phyloP scores from a whole-genome alignment of 768 basidiomycete genomes.

The Phanerodontia chrysosporium region DNA sequence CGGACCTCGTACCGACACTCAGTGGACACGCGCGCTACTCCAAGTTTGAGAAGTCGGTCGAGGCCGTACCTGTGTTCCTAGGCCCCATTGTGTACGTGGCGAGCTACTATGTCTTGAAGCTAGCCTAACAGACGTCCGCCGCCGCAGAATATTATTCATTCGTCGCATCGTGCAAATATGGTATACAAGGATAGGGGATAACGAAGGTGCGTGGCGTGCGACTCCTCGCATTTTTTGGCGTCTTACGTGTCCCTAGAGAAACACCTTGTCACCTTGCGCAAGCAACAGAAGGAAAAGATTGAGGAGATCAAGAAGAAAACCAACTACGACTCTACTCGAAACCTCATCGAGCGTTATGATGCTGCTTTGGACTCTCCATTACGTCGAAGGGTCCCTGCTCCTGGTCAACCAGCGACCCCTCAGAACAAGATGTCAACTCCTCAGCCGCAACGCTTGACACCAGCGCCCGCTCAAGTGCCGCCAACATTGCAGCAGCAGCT shows the following conservation, averaged over 20 bases:
- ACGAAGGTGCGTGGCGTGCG: slow-evolving; percentile 57
- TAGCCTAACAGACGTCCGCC: not conserved
- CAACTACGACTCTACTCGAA: slow-evolving; percentile 90
- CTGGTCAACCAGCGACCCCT: slow-evolving; percentile 16
- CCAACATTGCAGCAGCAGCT: slow-evolving; percentile 32
- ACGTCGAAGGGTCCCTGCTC: slow-evolving; percentile 36
- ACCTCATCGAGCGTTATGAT: slow-evolving; percentile 87
- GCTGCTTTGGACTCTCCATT: slow-evolving; percentile 42
- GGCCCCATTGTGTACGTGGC: slow-evolving; percentile 75
- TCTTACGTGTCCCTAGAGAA: slow-evolving; percentile 52
- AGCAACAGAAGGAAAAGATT: slow-evolving; percentile 78
- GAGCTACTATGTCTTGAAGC: not conserved
- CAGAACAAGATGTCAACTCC: slow-evolving; percentile 14
- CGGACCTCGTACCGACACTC: slow-evolving; percentile 46
- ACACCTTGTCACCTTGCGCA: slow-evolving; percentile 66
- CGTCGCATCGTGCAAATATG: slow-evolving; percentile 79
- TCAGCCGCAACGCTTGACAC: slow-evolving; percentile 2
- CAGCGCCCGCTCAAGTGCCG: slow-evolving; percentile 16
- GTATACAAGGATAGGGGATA: slow-evolving; percentile 76
- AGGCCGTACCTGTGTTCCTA: slow-evolving; percentile 56
- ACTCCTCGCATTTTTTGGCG: not conserved
- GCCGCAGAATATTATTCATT: slow-evolving; percentile 61
- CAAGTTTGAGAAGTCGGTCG: slow-evolving; percentile 39
- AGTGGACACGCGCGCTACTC: slow-evolving; percentile 22
- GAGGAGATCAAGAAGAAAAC: slow-evolving; percentile 98